These are phyloP conservation scores for Cyberlindnera xishuangbannaensis DNA, from an alignment of 805 yeast genomes.

Conservation along the genomic window DNA sequence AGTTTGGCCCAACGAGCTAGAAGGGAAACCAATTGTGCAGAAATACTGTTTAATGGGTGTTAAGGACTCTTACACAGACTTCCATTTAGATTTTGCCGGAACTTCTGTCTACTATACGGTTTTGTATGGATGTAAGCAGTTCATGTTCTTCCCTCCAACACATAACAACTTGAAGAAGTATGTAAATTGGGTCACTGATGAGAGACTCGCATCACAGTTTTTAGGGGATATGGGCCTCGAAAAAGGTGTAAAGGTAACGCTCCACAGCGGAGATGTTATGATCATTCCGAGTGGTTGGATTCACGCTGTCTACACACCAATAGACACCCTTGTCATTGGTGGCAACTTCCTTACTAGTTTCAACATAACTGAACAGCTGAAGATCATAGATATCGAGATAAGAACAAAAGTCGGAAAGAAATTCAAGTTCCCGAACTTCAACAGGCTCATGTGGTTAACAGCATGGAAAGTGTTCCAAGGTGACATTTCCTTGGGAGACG, in stretches of 20 bases:
- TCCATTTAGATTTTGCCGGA: conserved; percentile 90
- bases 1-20: conserved; percentile 44
- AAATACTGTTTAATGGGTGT: conserved; percentile 86
- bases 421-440: conserved; percentile 75
- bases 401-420: conserved; percentile 66
- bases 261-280: conserved; percentile 64
- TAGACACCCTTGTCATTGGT: conserved; percentile 77
- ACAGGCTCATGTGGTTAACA: conserved; percentile 63
- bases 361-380: conserved; percentile 52
- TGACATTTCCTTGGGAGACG: conserved; percentile 3
- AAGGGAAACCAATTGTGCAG: conserved; percentile 52
- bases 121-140: conserved; percentile 66
- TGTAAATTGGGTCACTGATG: conserved; percentile 64
- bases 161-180: conserved; percentile 53
- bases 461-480: conserved; percentile 26
- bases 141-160: conserved; percentile 78
- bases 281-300: conserved; percentile 92
- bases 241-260: conserved; percentile 48
- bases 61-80: conserved; percentile 74
- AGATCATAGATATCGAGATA: conserved; percentile 56
- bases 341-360: conserved; percentile 76
- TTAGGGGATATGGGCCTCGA: conserved; percentile 46
- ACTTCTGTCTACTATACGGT: conserved; percentile 87
- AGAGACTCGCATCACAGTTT: conserved; percentile 58
- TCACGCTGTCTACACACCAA: conserved; percentile 81